A percentile compares a stretch with the other conserved stretches of the same genome.
phyloP scores from a whole-genome alignment of 2,329 filamentous ascomycete species.

The Tympanopsis confertula region DNA sequence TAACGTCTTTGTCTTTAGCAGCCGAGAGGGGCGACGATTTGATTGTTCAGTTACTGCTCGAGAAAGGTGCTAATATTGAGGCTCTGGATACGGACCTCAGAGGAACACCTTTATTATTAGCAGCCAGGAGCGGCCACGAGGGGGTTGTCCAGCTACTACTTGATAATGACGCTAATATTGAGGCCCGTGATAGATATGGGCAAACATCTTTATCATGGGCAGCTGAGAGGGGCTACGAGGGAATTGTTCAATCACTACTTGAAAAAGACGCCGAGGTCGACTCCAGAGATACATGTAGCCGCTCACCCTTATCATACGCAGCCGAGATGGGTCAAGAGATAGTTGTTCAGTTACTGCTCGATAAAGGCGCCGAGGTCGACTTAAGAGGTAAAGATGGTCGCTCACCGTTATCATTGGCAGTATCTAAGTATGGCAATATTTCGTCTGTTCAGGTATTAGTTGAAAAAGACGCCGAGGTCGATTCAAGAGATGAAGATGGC shows the following conservation, averaged over 20 bases:
- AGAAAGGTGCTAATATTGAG: background rate
- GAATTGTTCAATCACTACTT: background rate
- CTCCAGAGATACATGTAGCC: background rate
- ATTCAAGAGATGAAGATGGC: background rate
- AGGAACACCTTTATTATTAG: background rate
- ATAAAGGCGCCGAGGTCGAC: background rate
- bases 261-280: background rate
- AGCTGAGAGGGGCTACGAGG: background rate
- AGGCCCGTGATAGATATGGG: background rate
- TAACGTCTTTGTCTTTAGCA: background rate
- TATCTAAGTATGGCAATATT: background rate
- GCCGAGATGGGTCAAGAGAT: background rate
- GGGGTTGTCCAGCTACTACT: background rate
- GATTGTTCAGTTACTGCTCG: background rate
- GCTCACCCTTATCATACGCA: background rate
- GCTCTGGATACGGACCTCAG: background rate
- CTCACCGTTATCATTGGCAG: background rate
- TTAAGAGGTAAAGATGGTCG: background rate
- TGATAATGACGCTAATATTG: background rate
- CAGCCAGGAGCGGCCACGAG: background rate
- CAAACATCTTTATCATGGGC: background rate
- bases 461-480: background rate
- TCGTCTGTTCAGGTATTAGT: background rate
- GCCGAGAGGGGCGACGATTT: background rate
- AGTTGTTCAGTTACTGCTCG: background rate